These are phyloP conservation scores for Phytophthora colocasiae DNA, from an alignment of 352 stramenopile species.

Conservation along the genomic window DNA sequence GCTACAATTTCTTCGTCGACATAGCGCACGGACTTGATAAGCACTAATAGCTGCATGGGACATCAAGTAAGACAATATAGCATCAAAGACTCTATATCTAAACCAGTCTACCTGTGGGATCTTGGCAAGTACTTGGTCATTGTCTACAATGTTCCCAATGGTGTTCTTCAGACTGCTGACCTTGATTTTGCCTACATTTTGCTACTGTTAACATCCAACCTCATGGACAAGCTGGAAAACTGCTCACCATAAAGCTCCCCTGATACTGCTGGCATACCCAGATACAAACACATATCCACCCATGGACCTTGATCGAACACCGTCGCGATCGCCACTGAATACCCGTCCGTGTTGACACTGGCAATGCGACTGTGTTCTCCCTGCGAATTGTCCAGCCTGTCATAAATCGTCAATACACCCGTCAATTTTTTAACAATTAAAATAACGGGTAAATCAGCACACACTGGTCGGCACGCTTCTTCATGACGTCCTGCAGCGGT, in stretches of 20 bases:
- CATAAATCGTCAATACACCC: not conserved
- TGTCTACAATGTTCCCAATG: constrained; percentile 62
- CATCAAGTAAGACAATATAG: not conserved
- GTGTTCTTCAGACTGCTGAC: constrained; percentile 71
- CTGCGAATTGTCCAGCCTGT: constrained; percentile 56
- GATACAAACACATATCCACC: constrained; percentile 80
- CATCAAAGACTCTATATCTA: not conserved
- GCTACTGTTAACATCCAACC: not conserved
- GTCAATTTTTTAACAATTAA: not conserved
- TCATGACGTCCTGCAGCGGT: constrained; percentile 80
- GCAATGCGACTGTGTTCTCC: constrained; percentile 36
- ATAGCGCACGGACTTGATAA: constrained; percentile 86
- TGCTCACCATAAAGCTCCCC: constrained; percentile 75
- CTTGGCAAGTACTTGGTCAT: constrained; percentile 65
- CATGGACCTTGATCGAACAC: constrained; percentile 84
- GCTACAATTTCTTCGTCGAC: constrained; percentile 85
- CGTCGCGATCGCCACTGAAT: constrained; percentile 59
- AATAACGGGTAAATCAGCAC: constrained; percentile 12
- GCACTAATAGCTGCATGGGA: constrained; percentile 57
- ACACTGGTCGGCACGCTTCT: constrained; percentile 64
- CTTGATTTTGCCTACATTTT: constrained; percentile 61
- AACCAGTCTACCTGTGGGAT: constrained; percentile 49
- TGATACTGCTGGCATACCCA: constrained; percentile 51
- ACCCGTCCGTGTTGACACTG: constrained; percentile 53
- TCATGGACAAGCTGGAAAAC: not conserved